Evolutionary conservation across 139 green algal species (phyloP), one percentile per base, ranked within the genome.

Genomic region (Mesotaenium endlicherianum): DNA sequence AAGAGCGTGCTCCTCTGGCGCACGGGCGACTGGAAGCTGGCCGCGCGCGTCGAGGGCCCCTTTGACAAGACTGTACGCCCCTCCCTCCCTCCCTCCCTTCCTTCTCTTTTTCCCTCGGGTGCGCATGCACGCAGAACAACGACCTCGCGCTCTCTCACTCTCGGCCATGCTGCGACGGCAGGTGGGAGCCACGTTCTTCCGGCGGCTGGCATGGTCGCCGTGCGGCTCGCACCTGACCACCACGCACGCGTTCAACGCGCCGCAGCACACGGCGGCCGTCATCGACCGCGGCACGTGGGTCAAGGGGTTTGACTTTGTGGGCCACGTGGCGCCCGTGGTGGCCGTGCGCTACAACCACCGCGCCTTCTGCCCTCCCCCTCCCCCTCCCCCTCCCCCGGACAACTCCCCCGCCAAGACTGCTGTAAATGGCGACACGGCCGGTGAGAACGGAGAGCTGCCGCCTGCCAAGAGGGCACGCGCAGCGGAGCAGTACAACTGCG

Each of bases 1-100:
- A 92, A 93, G 57, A 91, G 89, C 39, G 85, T 96, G 43, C 92
- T 94, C 55, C 86, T 99, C 6, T 98, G 95, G 94, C 72, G 86
- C 34, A 75, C 81, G 11, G 89, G 92, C 38, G 91, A 94, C 79
- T 97, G 95, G 93, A 82, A 42, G 0, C 59, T 72, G 1, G 88
- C 93, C 26, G 68, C 70, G 0, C 41, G 81, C 5, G 45, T 97
- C 1, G 85, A 40, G 17, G 81, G 90, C 34, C 89, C 87, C 11
- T 95, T 93, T 44, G 30, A 60, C 38, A 79, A 89, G 57, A 84
- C 59, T 6, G 76, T 88, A 5, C 3, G 82, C 34, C n/a, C n/a
- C n/a, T n/a, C n/a, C n/a, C n/a, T n/a, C n/a, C n/a, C n/a, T n/a
- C n/a, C n/a, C n/a, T n/a, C n/a, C n/a, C n/a, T n/a, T n/a, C n/a